These are phyloP conservation scores for Candida mesenterica DNA, from an alignment of 1,139 yeast species.

Conservation along the genomic window DNA sequence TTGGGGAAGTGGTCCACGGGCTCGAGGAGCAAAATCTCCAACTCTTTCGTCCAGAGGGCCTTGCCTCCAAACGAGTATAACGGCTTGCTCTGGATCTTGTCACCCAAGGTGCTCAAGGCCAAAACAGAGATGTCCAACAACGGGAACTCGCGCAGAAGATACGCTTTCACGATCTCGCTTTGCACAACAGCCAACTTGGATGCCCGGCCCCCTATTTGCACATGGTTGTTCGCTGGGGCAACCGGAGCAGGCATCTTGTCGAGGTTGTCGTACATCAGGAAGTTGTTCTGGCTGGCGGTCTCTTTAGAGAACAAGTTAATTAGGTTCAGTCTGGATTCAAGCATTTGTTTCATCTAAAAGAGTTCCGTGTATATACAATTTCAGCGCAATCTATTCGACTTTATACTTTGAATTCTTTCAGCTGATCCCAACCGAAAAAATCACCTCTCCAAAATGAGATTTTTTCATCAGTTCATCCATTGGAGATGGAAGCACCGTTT, in stretches of 20 bases:
- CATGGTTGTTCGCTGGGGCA: slow-evolving; percentile 6
- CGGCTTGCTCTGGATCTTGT: slow-evolving; percentile 80
- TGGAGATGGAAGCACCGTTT: no score
- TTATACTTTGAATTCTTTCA: background rate
- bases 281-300: no score
- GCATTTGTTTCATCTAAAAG: no score
- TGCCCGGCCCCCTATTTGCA: slow-evolving; percentile 83
- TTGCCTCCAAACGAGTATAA: slow-evolving; percentile 95
- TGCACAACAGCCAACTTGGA: slow-evolving; percentile 86
- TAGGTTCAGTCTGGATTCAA: no score
- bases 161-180: slow-evolving; percentile 67
- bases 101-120: slow-evolving; percentile 86
- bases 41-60: slow-evolving; percentile 92
- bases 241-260: background rate
- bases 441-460: background rate
- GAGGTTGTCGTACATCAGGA: no score
- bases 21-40: slow-evolving; percentile 72
- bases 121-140: slow-evolving; percentile 61
- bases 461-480: no score
- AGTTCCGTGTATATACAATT: no score
- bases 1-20: slow-evolving; percentile 62
- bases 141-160: slow-evolving; percentile 61
- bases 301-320: no score
- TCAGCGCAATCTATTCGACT: background rate
- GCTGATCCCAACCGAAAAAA: background rate